Evolutionary conservation across 2,329 filamentous ascomycete genomes (phyloP).

Genomic region (Pseudogymnoascus sp.): DNA sequence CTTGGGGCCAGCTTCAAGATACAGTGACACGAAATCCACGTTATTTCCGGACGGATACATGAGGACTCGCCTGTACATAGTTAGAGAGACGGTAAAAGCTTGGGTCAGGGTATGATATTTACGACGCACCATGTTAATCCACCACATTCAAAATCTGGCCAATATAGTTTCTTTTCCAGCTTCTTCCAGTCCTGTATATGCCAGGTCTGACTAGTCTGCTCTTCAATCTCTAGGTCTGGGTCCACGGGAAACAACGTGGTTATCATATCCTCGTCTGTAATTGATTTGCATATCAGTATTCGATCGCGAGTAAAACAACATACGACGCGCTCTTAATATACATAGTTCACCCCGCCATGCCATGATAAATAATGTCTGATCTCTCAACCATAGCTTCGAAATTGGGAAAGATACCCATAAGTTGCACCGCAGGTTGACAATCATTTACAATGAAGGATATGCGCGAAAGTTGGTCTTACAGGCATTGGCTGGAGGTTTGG

Average conservation of each 20-base stretch:
- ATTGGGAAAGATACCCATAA: neutral
- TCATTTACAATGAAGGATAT: neutral
- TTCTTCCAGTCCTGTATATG: slow-evolving; percentile 75
- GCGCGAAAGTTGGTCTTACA: neutral
- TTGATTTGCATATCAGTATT: neutral
- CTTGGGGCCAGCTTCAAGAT: slow-evolving; percentile 89
- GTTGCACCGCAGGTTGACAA: neutral
- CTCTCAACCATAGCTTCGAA: neutral
- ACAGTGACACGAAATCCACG: slow-evolving; percentile 86
- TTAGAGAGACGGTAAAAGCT: neutral
- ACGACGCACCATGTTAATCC: slow-evolving; percentile 72
- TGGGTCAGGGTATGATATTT: neutral
- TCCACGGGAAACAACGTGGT: slow-evolving; percentile 65
- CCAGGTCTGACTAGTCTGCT: slow-evolving; percentile 76
- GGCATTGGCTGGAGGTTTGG: neutral
- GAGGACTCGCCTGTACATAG: slow-evolving; percentile 65
- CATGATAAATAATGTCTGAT: neutral
- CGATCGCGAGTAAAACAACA: neutral
- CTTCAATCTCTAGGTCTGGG: slow-evolving; percentile 72
- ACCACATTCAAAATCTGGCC: slow-evolving; percentile 78
- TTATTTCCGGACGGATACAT: slow-evolving; percentile 96
- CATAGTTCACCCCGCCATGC: neutral
- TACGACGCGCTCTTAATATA: neutral
- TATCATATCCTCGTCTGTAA: slow-evolving; percentile 73
- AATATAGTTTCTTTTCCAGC: slow-evolving; percentile 75